These are phyloP conservation scores for Penicillium sclerotigenum DNA, from an alignment of 2,329 filamentous ascomycete species.

Conservation along the genomic window DNA sequence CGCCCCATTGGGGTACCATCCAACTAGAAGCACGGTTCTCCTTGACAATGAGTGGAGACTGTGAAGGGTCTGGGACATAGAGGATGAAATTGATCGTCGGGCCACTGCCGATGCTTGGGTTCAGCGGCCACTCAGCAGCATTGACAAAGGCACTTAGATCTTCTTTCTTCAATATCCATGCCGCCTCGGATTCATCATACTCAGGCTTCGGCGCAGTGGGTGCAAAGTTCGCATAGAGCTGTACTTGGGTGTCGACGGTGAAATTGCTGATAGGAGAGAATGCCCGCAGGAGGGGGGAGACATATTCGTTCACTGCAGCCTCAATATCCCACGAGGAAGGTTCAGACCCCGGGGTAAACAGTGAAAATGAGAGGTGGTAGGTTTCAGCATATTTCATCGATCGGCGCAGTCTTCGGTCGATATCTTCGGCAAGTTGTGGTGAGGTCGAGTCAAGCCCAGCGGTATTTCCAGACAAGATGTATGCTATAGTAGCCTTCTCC, in stretches of 20 bases:
- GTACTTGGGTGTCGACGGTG: slow-evolving; percentile 92
- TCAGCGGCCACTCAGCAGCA: slow-evolving; percentile 94
- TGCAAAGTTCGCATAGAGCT: slow-evolving; percentile 76
- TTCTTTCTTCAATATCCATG: slow-evolving; percentile 72
- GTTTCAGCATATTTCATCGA: slow-evolving; percentile 89
- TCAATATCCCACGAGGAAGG: slow-evolving; percentile 94
- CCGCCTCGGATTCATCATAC: slow-evolving; percentile 52
- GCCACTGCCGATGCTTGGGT: slow-evolving; percentile 85
- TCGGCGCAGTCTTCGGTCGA: slow-evolving; percentile 68
- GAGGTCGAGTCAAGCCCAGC: slow-evolving; percentile 40
- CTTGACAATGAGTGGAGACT: slow-evolving; percentile 59
- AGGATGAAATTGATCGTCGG: slow-evolving; percentile 96
- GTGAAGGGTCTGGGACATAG: slow-evolving; percentile 71
- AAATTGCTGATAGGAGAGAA: slow-evolving; percentile 87
- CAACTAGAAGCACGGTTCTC: slow-evolving; percentile 69
- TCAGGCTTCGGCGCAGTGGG: slow-evolving; percentile 59
- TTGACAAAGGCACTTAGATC: slow-evolving; percentile 95
- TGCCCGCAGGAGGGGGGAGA: slow-evolving; percentile 75
- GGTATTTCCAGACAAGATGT: slow-evolving; percentile 61
- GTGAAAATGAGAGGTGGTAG: slow-evolving; percentile 92
- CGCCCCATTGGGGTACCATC: slow-evolving; percentile 96
- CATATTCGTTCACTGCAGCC: slow-evolving; percentile 71
- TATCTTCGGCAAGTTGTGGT: slow-evolving; percentile 54
- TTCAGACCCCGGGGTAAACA: slow-evolving; percentile 74
- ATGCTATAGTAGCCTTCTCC: slow-evolving; percentile 81